Conservation (phyloP, 352 stramenopile species). For the Pythium aphanidermatum region DNA sequence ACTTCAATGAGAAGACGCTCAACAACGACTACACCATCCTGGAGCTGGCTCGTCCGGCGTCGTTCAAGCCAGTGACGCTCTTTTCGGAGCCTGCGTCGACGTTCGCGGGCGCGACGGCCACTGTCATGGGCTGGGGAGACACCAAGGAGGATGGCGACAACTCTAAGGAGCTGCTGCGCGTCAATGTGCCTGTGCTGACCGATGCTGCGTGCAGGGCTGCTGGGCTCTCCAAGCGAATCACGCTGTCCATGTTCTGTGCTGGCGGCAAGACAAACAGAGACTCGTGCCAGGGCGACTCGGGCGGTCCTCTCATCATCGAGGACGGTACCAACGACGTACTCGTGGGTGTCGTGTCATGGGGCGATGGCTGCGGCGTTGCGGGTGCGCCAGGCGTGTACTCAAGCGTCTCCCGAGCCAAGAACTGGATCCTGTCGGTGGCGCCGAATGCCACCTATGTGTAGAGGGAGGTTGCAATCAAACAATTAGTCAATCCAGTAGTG, state of each 20-base stretch:
- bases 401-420: neutral
- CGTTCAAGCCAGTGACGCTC: neutral
- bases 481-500: conserved; percentile 1
- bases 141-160: conserved; percentile 9
- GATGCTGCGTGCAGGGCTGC: no score
- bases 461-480: neutral
- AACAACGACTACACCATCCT: conserved; percentile 17
- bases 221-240: no score
- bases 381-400: conserved; percentile 9
- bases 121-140: conserved; percentile 13
- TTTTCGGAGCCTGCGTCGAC: neutral
- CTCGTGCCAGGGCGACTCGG: no score
- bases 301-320: no score
- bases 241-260: no score
- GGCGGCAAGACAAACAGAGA: no score
- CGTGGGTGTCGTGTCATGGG: conserved; percentile 11
- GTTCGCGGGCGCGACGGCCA: conserved; percentile 6
- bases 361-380: conserved; percentile 5
- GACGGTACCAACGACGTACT: no score
- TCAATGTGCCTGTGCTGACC: conserved; percentile 22
- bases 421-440: conserved; percentile 1
- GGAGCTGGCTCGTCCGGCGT: conserved; percentile 1
- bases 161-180: conserved; percentile 24
- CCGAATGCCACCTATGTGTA: neutral
- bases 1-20: conserved; percentile 4